Percentiles rank a stretch among this genome's conserved stretches.
Evolutionary conservation across 2,329 filamentous ascomycete genomes (phyloP).

Genomic region (Coniella lustricola): DNA sequence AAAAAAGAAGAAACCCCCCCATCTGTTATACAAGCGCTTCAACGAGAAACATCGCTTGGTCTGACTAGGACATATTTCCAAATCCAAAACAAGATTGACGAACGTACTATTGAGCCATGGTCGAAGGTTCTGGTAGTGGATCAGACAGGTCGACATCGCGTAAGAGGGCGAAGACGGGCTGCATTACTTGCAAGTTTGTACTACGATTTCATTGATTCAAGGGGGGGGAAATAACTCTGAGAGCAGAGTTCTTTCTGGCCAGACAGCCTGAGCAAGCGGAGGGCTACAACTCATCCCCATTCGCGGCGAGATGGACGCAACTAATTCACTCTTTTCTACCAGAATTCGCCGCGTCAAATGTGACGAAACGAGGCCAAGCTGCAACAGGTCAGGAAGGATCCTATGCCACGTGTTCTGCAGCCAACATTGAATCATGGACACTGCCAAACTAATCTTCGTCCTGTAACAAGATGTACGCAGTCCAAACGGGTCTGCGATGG

Average conservation of each 20-base stretch:
- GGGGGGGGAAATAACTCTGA: too few species aligned
- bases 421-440: background rate
- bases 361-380: conserved; percentile 27
- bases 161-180: conserved; percentile 15
- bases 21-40: too few species aligned
- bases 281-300: background rate
- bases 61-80: too few species aligned
- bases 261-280: too few species aligned
- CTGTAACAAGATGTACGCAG: conserved; percentile 11
- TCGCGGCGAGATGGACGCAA: background rate
- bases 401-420: rapidly evolving
- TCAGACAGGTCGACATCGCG: background rate
- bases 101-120: background rate
- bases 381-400: conserved; percentile 19
- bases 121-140: background rate
- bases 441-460: background rate
- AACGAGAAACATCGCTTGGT: too few species aligned
- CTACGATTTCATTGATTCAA: background rate
- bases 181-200: conserved; percentile 22
- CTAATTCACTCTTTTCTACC: background rate
- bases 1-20: too few species aligned
- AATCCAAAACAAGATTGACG: too few species aligned
- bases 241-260: too few species aligned
- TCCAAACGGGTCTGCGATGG: conserved; percentile 27
- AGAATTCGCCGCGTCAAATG: conserved; percentile 32